Percentiles rank a stretch among this genome's conserved stretches.
These are phyloP conservation scores for Chondrus crispus DNA, from an alignment of 23 red algal species.

Conservation along the genomic window DNA sequence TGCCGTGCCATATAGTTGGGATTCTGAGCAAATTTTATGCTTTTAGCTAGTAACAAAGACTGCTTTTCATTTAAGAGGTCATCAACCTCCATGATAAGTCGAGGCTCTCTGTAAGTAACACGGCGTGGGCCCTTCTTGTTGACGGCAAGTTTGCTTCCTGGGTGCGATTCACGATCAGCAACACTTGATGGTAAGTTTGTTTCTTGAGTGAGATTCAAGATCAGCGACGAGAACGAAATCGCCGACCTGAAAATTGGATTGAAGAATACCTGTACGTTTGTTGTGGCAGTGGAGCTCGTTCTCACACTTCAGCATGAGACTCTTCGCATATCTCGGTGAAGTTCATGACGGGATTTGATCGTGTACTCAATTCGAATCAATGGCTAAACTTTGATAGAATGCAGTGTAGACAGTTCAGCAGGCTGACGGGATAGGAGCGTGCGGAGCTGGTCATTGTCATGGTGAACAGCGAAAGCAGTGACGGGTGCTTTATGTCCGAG, in stretches of 20 bases:
- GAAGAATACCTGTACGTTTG: neutral
- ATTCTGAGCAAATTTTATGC: too few species aligned
- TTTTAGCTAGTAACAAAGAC: neutral
- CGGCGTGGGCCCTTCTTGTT: neutral
- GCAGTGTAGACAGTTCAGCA: neutral
- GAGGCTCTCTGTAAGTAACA: neutral
- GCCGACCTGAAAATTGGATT: neutral
- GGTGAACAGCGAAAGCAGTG: neutral
- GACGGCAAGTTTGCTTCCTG: neutral
- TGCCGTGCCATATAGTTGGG: too few species aligned
- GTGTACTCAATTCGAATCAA: neutral
- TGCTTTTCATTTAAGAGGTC: neutral
- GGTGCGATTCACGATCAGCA: too few species aligned
- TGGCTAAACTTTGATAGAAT: neutral
- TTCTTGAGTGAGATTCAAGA: neutral
- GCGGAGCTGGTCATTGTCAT: neutral
- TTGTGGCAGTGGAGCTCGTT: neutral
- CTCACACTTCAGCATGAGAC: neutral
- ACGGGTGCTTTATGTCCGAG: neutral
- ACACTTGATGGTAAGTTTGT: too few species aligned
- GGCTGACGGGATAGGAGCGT: neutral
- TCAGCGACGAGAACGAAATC: neutral
- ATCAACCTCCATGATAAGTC: neutral
- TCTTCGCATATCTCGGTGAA: neutral
- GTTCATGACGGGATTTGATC: neutral